Conservation (phyloP, 163 green algal species). For the Coccomyxa subellipsoidea region DNA sequence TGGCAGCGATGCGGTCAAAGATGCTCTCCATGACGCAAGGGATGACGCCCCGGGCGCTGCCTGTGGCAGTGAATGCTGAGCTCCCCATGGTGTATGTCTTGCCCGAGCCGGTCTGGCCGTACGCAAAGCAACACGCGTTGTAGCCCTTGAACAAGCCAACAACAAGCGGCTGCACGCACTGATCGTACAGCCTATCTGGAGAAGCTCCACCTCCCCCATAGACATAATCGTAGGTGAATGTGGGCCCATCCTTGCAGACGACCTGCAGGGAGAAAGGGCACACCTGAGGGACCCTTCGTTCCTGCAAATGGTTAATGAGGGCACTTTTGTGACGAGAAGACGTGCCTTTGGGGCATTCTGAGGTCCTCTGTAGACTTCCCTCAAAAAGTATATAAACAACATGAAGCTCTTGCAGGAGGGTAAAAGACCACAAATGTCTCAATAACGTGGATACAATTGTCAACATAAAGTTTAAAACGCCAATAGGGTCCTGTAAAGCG, state of each 20-base stretch:
- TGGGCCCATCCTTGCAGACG: constrained; percentile 41
- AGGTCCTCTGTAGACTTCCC: background rate
- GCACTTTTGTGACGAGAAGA: background rate
- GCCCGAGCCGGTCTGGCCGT: constrained; percentile 81
- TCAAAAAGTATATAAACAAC: background rate
- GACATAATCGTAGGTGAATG: constrained; percentile 87
- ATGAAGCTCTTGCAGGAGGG: background rate
- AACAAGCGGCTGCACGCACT: constrained; percentile 82
- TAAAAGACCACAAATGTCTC: too few relatives aligned
- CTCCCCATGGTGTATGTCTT: constrained; percentile 91
- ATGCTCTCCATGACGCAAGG: constrained; percentile 80
- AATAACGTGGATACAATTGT: too few relatives aligned
- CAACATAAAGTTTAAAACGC: too few relatives aligned
- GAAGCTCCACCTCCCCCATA: constrained; percentile 53
- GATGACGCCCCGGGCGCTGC: constrained; percentile 70
- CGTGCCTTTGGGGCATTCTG: too few relatives aligned
- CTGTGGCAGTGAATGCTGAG: constrained; percentile 54
- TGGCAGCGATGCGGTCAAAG: constrained; percentile 55
- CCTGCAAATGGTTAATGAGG: background rate
- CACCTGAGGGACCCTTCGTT: too few relatives aligned
- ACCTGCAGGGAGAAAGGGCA: too few relatives aligned
- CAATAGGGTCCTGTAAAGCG: too few relatives aligned
- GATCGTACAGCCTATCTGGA: constrained; percentile 57
- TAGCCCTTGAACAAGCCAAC: constrained; percentile 87
- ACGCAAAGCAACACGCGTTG: constrained; percentile 82